Evolutionary conservation across 805 yeast genomes (phyloP).

Genomic region (Blastobotrys attinorum): DNA sequence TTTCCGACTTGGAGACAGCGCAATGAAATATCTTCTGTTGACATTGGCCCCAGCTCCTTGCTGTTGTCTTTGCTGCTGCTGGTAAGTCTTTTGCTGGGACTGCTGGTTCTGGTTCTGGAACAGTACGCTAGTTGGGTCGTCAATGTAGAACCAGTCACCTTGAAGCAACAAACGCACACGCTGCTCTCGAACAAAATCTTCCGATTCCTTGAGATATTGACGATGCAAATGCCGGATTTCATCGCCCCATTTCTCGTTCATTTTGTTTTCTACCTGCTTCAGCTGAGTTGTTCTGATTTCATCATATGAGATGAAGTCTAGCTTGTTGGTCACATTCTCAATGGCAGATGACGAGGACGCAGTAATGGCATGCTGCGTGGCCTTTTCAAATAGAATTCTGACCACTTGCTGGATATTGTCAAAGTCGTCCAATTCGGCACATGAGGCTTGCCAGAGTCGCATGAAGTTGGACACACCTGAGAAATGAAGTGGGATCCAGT

Average conservation of each 20-base stretch:
- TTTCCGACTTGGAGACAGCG: slow-evolving; percentile 60
- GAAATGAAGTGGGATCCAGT: slow-evolving; percentile 50
- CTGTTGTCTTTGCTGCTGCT: neutral
- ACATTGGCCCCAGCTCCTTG: slow-evolving; percentile 2
- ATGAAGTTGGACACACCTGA: slow-evolving; percentile 50
- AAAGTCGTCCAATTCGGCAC: slow-evolving; percentile 46
- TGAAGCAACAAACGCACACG: slow-evolving; percentile 60
- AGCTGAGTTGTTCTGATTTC: slow-evolving; percentile 51
- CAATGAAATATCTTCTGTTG: slow-evolving; percentile 40
- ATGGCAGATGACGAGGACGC: slow-evolving; percentile 21
- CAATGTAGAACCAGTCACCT: slow-evolving; percentile 76
- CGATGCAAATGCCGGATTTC: slow-evolving; percentile 43
- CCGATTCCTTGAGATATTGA: slow-evolving; percentile 47
- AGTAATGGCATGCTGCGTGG: slow-evolving; percentile 16
- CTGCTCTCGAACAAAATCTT: slow-evolving; percentile 68
- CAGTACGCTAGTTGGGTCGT: slow-evolving; percentile 35
- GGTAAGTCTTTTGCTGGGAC: neutral
- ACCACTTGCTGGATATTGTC: slow-evolving; percentile 43
- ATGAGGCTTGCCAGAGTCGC: slow-evolving; percentile 57
- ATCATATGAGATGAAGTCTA: slow-evolving; percentile 38
- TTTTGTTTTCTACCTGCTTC: slow-evolving; percentile 23
- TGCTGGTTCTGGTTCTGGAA: neutral
- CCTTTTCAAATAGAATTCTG: slow-evolving; percentile 26
- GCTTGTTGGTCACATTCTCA: slow-evolving; percentile 40
- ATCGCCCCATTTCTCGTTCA: slow-evolving; percentile 37